Percentiles rank a stretch among this genome's conserved stretches.
phyloP scores from a whole-genome alignment of 352 stramenopile genomes.

The Phytophthora cryptogea region DNA sequence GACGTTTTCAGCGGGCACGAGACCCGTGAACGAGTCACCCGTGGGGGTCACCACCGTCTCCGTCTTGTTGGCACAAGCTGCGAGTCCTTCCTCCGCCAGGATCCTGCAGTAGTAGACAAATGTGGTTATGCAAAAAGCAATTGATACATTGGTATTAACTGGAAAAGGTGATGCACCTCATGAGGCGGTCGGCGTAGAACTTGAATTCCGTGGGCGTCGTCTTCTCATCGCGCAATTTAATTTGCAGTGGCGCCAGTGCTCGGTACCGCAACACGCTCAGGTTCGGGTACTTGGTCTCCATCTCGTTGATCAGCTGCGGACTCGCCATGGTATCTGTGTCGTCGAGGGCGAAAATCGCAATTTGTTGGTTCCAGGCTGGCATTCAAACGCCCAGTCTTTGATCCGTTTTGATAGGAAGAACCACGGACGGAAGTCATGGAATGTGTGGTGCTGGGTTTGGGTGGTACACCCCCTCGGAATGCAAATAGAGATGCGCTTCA shows the following conservation, averaged over 20 bases:
- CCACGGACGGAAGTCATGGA: neutral
- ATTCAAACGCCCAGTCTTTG: neutral
- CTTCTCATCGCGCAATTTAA: conserved; percentile 74
- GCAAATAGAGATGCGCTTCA: conserved; percentile 7
- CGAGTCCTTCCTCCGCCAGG: conserved; percentile 75
- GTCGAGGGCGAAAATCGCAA: conserved; percentile 8
- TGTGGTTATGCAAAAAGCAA: neutral
- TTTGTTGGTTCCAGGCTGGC: conserved; percentile 17
- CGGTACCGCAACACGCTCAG: conserved; percentile 70
- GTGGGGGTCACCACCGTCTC: conserved; percentile 73
- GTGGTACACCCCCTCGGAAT: neutral
- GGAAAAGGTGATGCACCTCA: conserved; percentile 40
- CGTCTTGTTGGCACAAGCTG: conserved; percentile 55
- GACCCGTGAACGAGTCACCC: conserved; percentile 56
- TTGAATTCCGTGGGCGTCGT: conserved; percentile 79
- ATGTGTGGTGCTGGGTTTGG: neutral
- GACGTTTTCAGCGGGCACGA: conserved; percentile 66
- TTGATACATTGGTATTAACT: neutral
- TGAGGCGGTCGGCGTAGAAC: conserved; percentile 79
- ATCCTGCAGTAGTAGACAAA: conserved; percentile 37
- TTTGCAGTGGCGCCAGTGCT: conserved; percentile 63
- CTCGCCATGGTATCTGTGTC: conserved; percentile 44
- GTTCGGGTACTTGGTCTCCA: conserved; percentile 69
- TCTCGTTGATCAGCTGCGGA: conserved; percentile 41
- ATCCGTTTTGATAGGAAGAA: conserved; percentile 14